Conservation (phyloP, 139 green algal genomes). For the Chloropicon primus region DNA sequence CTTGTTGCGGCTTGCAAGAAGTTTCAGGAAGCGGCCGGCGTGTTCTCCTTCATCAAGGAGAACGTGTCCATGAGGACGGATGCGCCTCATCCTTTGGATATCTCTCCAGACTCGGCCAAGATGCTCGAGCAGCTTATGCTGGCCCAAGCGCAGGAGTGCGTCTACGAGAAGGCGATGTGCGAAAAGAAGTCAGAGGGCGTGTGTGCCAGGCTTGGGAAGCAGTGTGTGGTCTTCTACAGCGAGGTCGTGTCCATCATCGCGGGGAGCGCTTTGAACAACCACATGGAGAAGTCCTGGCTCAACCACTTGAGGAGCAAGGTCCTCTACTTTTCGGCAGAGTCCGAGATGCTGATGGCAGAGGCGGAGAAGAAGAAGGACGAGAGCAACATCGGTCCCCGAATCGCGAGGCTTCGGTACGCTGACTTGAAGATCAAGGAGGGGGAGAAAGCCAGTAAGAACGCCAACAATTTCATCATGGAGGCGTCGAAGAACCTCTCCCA, state of each 20-base stretch:
- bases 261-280: slow-evolving; percentile 22
- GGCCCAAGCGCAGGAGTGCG: slow-evolving; percentile 80
- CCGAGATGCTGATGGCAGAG: not conserved
- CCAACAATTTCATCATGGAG: not conserved
- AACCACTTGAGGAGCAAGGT: slow-evolving; percentile 13
- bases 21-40: slow-evolving; percentile 66
- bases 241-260: slow-evolving; percentile 43
- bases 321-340: not conserved
- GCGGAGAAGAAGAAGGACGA: not conserved
- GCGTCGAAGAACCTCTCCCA: slow-evolving; percentile 13
- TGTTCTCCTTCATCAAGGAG: slow-evolving; percentile 59
- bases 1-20: slow-evolving; percentile 48
- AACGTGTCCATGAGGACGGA: slow-evolving; percentile 45
- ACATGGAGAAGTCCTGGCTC: slow-evolving; percentile 72
- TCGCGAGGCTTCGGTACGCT: not conserved
- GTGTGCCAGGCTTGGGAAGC: slow-evolving; percentile 59
- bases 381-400: not conserved
- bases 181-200: slow-evolving; percentile 55
- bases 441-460: not conserved
- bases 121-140: slow-evolving; percentile 92
- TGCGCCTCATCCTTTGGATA: slow-evolving; percentile 46
- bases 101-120: slow-evolving; percentile 46
- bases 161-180: slow-evolving; percentile 67
- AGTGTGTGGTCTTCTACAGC: slow-evolving; percentile 51
- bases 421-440: not conserved